Conservation (phyloP, 2,329 filamentous ascomycete species). For the Fusarium newnesense region DNA sequence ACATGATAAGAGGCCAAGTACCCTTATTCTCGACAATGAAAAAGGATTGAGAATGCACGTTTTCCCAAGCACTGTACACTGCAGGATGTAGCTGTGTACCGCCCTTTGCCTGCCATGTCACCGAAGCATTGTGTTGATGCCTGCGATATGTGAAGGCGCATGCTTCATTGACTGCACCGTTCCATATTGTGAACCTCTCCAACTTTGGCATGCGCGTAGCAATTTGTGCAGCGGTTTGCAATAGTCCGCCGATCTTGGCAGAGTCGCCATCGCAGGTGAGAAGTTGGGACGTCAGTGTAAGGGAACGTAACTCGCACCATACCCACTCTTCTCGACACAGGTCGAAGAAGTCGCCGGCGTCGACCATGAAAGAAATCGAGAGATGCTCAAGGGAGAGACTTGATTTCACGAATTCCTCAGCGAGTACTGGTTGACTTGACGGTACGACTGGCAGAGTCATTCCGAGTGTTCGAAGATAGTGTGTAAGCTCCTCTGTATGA, state of each 20-base stretch:
- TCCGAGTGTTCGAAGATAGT: too few species aligned
- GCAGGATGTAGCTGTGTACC: background rate
- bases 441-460: too few species aligned
- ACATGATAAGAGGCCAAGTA: background rate
- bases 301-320: background rate
- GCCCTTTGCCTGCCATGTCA: constrained; percentile 19
- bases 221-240: background rate
- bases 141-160: constrained; percentile 13
- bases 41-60: background rate
- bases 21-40: background rate
- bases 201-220: constrained; percentile 18
- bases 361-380: background rate
- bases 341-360: background rate
- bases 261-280: background rate
- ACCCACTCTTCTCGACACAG: background rate
- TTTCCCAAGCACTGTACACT: background rate
- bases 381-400: background rate
- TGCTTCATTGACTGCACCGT: constrained; percentile 1
- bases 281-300: background rate
- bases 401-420: background rate
- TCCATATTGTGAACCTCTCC: constrained; percentile 10
- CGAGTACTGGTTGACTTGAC: background rate
- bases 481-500: background rate
- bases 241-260: background rate
- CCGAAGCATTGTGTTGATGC: background rate